These are phyloP conservation scores for Coriolopsis trogii DNA, from an alignment of 1,284 basidiomycete genomes.

Conservation along the genomic window DNA sequence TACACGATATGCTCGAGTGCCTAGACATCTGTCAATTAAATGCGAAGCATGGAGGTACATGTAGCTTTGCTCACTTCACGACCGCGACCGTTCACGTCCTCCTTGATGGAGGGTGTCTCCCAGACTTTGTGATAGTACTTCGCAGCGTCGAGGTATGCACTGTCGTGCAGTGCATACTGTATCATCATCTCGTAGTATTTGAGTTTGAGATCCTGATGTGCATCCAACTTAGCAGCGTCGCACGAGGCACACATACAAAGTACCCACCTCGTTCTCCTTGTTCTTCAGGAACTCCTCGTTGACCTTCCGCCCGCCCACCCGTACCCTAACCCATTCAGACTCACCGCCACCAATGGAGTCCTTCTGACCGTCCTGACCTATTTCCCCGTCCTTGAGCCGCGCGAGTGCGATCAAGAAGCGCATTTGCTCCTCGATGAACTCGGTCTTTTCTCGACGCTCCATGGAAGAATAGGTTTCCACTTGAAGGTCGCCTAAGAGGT, in stretches of 20 bases:
- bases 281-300: constrained; percentile 94
- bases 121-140: constrained; percentile 96
- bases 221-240: neutral
- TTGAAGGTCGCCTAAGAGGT: constrained; percentile 92
- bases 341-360: constrained; percentile 70
- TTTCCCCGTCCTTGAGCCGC: constrained; percentile 65
- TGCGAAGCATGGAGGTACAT: neutral
- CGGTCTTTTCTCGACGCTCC: constrained; percentile 97
- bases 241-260: neutral
- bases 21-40: constrained; percentile 42
- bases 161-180: constrained; percentile 85
- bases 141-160: constrained; percentile 90
- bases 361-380: constrained; percentile 50
- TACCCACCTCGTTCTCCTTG: constrained; percentile 80
- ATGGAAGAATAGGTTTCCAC: constrained; percentile 99
- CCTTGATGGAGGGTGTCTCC: constrained; percentile 92
- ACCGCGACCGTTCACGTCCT: constrained; percentile 74
- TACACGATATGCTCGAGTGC: constrained; percentile 93
- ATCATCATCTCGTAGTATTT: constrained; percentile 98
- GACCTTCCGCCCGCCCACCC: constrained; percentile 92
- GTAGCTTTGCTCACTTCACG: constrained; percentile 57
- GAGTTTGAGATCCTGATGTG: constrained; percentile 87
- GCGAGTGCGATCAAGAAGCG: constrained; percentile 79
- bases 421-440: constrained; percentile 99
- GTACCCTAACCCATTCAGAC: constrained; percentile 88